Percentiles rank a stretch among this genome's conserved stretches.
These are phyloP conservation scores for Trichosporon sp. DNA, from an alignment of 1,284 basidiomycete species.

Conservation along the genomic window DNA sequence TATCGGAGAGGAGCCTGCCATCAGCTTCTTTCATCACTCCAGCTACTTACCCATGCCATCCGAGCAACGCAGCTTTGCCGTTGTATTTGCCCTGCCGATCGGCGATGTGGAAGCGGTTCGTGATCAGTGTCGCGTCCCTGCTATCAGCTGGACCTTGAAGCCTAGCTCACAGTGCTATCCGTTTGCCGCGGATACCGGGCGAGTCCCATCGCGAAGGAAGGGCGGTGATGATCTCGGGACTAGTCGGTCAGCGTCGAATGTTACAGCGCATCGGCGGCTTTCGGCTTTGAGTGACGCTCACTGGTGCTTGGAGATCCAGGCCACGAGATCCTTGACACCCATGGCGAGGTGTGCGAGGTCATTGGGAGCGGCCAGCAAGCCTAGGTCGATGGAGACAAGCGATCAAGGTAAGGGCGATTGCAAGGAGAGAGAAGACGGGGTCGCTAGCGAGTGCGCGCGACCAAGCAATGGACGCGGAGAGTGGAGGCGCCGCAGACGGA, in stretches of 20 bases:
- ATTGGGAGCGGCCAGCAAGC: background rate
- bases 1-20: conserved; percentile 38
- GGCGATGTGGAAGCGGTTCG: conserved; percentile 47
- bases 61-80: conserved; percentile 33
- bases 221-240: conserved; percentile 30
- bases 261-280: background rate
- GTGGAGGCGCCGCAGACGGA: background rate
- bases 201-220: conserved; percentile 36
- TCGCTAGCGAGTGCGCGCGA: no score
- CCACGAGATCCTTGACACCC: conserved; percentile 41
- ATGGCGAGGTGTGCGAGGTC: conserved; percentile 20
- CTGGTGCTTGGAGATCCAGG: conserved; percentile 38
- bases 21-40: conserved; percentile 7
- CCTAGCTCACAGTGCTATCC: conserved; percentile 39
- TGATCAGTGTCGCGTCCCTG: conserved; percentile 47
- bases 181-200: conserved; percentile 34
- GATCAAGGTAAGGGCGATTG: background rate
- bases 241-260: conserved; percentile 14
- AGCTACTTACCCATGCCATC: conserved; percentile 45
- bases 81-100: conserved; percentile 19
- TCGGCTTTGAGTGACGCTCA: conserved; percentile 16
- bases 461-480: background rate
- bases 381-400: background rate
- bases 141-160: background rate
- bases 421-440: background rate